These are phyloP conservation scores for Leishmania guyanensis DNA, from an alignment of 208 protist genomes.

Conservation along the genomic window DNA sequence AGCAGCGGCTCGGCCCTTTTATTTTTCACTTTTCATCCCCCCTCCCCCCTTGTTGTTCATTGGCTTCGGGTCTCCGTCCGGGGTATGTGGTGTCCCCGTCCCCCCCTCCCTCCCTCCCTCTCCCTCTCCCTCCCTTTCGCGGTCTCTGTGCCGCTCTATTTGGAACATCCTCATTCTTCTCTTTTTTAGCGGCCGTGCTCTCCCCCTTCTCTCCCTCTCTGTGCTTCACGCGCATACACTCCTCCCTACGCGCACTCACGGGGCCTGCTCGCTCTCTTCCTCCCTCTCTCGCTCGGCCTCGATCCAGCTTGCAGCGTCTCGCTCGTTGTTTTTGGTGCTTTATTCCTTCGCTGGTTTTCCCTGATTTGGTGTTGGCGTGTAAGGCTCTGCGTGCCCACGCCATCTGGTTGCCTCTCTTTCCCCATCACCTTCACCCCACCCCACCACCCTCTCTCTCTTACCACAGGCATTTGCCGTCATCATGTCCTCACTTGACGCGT, in stretches of 20 bases:
- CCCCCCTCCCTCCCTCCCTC: too few species aligned
- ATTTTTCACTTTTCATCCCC: neutral
- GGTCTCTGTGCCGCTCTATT: neutral
- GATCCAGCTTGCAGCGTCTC: neutral
- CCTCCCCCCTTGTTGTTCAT: neutral
- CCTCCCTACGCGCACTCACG: neutral
- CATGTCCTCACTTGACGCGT: constrained; percentile 36
- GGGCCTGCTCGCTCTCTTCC: neutral
- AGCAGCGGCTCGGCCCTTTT: neutral
- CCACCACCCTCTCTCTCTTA: neutral
- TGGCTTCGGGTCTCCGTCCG: too few species aligned
- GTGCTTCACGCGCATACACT: neutral
- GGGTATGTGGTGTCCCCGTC: too few species aligned
- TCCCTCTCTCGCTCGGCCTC: neutral
- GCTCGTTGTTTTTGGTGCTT: neutral
- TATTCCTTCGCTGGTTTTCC: neutral
- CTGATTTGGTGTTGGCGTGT: neutral
- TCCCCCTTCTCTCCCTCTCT: neutral
- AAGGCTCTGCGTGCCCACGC: neutral
- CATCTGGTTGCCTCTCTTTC: neutral
- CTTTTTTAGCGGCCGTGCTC: neutral
- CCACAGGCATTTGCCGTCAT: neutral
- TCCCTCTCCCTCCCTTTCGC: neutral
- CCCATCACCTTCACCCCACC: neutral
- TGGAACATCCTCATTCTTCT: neutral